phyloP scores from a whole-genome alignment of 2,329 filamentous ascomycete genomes.

The Colletotrichum costaricense region DNA sequence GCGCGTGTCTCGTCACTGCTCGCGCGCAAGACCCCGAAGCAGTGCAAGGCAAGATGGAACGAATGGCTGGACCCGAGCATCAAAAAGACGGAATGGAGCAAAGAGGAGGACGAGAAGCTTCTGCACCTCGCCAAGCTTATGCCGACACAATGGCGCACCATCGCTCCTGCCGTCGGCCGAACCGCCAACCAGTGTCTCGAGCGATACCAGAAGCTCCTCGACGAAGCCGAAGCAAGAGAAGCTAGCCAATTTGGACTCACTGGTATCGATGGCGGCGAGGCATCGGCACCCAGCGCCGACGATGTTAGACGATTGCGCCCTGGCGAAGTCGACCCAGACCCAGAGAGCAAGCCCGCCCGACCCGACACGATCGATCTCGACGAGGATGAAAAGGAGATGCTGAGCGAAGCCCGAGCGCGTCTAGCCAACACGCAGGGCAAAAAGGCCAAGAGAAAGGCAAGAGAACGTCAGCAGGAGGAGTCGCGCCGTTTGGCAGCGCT shows the following conservation, averaged over 20 bases:
- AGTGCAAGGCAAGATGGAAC: constrained; percentile 98
- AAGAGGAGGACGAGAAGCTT: constrained; percentile 98
- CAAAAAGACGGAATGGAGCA: constrained; percentile 98
- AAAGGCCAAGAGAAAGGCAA: constrained; percentile 97
- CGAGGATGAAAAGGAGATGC: constrained; percentile 99
- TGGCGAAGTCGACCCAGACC: constrained; percentile 96
- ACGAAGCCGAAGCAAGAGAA: constrained; percentile 94
- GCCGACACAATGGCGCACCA: constrained; percentile 99
- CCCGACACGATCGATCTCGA: constrained; percentile 98
- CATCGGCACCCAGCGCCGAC: constrained; percentile 88
- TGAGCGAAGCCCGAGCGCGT: constrained; percentile 95
- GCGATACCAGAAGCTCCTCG: constrained; percentile 94
- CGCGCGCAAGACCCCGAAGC: constrained; percentile 96
- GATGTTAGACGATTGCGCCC: constrained; percentile 90
- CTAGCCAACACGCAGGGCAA: constrained; percentile 98
- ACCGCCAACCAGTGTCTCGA: constrained; percentile 98
- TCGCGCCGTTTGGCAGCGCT: constrained; percentile 88
- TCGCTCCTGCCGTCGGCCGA: constrained; percentile 94
- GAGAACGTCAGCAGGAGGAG: constrained; percentile 95
- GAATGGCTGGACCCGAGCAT: constrained; percentile 99
- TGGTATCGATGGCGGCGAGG: constrained; percentile 88
- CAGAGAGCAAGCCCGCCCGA: constrained; percentile 93
- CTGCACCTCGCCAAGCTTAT: constrained; percentile 97
- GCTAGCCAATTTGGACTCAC: constrained; percentile 84
- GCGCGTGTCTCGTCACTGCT: constrained; percentile 97